Percentiles rank a stretch among this genome's conserved stretches.
Conservation (phyloP, 177 flowering plant species). For the Tripterygium wilfordii region DNA sequence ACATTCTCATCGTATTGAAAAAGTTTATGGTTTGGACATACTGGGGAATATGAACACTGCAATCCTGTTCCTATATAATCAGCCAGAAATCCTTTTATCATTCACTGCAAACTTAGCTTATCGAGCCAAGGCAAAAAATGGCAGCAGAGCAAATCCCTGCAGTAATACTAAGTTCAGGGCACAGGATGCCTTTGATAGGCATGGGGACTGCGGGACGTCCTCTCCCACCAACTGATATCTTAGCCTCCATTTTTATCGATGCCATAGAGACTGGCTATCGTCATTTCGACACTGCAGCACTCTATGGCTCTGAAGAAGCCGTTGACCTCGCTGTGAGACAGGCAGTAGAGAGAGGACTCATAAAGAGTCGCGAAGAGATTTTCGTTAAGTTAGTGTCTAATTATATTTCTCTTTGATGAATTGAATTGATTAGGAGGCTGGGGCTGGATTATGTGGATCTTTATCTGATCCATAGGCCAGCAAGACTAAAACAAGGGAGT, state of each 20-base stretch:
- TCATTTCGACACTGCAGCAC: slow-evolving; percentile 16
- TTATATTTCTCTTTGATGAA: no score
- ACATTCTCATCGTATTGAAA: no score
- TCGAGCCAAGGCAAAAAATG: no score
- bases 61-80: no score
- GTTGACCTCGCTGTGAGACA: slow-evolving; percentile 11
- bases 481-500: slow-evolving; percentile 11
- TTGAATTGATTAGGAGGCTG: no score
- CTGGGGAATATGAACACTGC: no score
- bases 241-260: slow-evolving; percentile 2
- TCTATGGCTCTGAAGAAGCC: slow-evolving; percentile 10
- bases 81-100: no score
- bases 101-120: no score
- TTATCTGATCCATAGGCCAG: slow-evolving; percentile 29
- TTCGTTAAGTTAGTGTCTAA: slow-evolving; percentile 12
- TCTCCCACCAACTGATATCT: neutral
- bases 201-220: slow-evolving; percentile 11
- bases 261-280: slow-evolving; percentile 14
- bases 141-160: no score
- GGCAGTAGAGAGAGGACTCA: neutral
- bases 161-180: slow-evolving; percentile 2
- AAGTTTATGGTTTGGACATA: no score
- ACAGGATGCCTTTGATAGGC: slow-evolving; percentile 13
- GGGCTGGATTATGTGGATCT: slow-evolving; percentile 30
- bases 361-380: slow-evolving; percentile 1